These are phyloP conservation scores for Colletotrichum sp. DNA, from an alignment of 2,329 filamentous ascomycete genomes.

Conservation along the genomic window DNA sequence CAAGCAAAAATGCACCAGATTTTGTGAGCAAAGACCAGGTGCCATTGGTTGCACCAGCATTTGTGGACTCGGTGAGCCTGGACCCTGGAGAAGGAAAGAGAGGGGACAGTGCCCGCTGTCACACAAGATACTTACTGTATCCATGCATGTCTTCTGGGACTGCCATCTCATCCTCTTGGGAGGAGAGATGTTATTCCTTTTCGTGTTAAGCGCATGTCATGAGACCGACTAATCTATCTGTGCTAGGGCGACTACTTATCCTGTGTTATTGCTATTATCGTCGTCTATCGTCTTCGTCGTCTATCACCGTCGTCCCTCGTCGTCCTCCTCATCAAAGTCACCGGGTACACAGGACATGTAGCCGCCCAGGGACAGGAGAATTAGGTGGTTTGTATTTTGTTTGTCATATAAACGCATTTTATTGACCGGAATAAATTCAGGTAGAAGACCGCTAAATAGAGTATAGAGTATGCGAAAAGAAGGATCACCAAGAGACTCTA, in stretches of 20 bases:
- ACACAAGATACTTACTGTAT: not conserved
- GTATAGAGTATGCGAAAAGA: not conserved
- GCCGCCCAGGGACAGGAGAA: no score
- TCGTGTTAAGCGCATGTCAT: not conserved
- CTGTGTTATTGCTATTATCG: not conserved
- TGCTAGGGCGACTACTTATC: not conserved
- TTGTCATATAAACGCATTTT: no score
- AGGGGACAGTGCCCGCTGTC: slow-evolving; percentile 7
- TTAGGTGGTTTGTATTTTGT: no score
- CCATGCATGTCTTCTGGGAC: not conserved
- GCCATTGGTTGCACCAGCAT: slow-evolving; percentile 5
- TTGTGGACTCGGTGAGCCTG: slow-evolving; percentile 2
- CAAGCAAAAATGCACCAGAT: slow-evolving; percentile 18
- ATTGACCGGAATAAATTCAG: no score
- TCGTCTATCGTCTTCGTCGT: not conserved
- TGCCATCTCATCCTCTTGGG: not conserved
- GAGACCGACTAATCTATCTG: not conserved
- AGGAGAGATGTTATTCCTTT: not conserved
- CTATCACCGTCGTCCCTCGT: no score
- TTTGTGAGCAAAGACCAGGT: slow-evolving; percentile 10
- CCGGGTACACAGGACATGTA: not conserved
- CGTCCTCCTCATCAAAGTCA: not conserved
- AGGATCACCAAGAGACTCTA: not conserved
- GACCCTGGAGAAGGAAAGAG: slow-evolving; percentile 7
- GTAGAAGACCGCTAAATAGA: not conserved